Conservation (phyloP, 768 basidiomycete genomes). For the Mrakia gelida region DNA sequence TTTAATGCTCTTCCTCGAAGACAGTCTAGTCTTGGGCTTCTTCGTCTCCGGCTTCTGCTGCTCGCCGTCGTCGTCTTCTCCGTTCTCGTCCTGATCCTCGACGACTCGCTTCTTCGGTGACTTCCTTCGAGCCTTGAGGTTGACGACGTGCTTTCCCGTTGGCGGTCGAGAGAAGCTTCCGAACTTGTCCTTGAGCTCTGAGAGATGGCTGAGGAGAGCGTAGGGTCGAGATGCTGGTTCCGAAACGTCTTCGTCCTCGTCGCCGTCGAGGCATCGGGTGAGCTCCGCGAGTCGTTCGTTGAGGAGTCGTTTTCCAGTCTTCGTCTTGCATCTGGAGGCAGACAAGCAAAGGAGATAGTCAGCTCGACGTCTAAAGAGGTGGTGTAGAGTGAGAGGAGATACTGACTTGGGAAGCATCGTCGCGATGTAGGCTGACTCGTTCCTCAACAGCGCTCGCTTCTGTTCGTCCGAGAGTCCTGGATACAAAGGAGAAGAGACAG, state of each 20-base stretch:
- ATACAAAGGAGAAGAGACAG: too few relatives aligned
- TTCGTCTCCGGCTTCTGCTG: neutral
- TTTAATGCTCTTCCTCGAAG: too few relatives aligned
- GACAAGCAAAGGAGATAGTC: neutral
- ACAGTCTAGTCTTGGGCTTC: neutral
- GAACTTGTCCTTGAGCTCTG: neutral
- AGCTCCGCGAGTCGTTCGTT: neutral
- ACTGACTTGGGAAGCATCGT: neutral
- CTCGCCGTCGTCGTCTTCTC: neutral
- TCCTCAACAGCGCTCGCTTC: too few relatives aligned
- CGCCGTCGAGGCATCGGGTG: neutral
- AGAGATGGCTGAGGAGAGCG: neutral
- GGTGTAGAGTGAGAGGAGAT: neutral
- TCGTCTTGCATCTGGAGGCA: neutral
- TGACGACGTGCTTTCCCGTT: neutral
- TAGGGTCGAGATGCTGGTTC: neutral
- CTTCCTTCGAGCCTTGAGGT: neutral
- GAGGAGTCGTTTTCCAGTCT: neutral
- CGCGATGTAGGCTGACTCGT: too few relatives aligned
- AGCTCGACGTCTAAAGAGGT: neutral
- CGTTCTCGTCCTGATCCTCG: neutral
- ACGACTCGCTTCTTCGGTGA: neutral
- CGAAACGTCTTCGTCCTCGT: neutral
- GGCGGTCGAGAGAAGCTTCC: neutral
- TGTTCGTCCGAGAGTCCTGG: too few relatives aligned